phyloP scores from a whole-genome alignment of 1,139 yeast genomes.

The Insectozyma bohioensis region DNA sequence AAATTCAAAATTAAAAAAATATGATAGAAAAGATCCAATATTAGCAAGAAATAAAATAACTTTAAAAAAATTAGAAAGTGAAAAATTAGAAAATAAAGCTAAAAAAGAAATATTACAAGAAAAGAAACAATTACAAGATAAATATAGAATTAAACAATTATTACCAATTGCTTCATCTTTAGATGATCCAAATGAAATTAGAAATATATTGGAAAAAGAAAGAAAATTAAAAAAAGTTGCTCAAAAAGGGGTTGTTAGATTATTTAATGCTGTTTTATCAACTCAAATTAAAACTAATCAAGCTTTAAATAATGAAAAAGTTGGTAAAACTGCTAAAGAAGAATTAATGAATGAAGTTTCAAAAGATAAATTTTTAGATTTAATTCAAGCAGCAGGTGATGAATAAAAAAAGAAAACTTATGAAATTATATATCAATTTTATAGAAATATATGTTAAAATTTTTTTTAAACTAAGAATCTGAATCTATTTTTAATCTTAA shows the following conservation, averaged over 20 bases:
- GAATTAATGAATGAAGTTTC: constrained; percentile 76
- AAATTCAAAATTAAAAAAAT: constrained; percentile 83
- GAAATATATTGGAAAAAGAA: constrained; percentile 68
- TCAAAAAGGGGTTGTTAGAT: constrained; percentile 88
- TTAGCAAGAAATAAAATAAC: constrained; percentile 74
- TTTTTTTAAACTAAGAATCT: too few relatives aligned
- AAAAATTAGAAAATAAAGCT: constrained; percentile 83
- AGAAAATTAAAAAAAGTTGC: constrained; percentile 76
- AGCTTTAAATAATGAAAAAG: constrained; percentile 38
- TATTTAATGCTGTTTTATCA: constrained; percentile 86
- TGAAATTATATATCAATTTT: too few relatives aligned
- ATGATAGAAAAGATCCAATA: constrained; percentile 86
- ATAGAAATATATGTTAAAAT: too few relatives aligned
- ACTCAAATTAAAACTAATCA: constrained; percentile 67
- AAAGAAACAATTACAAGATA: constrained; percentile 65
- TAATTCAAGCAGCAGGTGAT: constrained; percentile 78
- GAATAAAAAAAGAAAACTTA: constrained; percentile 6
- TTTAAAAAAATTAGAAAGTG: constrained; percentile 72
- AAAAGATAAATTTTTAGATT: constrained; percentile 84
- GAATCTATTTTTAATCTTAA: too few relatives aligned
- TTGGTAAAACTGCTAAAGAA: constrained; percentile 47
- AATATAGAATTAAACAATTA: constrained; percentile 65
- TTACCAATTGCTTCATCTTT: constrained; percentile 60
- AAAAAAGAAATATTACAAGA: constrained; percentile 68
- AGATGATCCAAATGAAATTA: constrained; percentile 36